Evolutionary conservation across 352 stramenopile genomes (phyloP).

Genomic region (Saprolegnia diclina): DNA sequence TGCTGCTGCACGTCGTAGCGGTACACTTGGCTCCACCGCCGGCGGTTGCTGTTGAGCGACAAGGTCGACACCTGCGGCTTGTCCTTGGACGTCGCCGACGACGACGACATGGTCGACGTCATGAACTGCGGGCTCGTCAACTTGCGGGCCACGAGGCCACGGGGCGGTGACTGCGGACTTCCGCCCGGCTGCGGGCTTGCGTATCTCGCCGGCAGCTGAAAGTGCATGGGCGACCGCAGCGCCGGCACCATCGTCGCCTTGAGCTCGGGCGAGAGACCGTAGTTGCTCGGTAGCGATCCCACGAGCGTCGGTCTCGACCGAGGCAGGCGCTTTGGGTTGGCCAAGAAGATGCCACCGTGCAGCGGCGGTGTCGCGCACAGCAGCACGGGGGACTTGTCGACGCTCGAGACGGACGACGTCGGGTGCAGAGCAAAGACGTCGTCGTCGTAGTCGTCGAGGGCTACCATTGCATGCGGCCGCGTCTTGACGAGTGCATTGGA

Average conservation of each 20-base stretch:
- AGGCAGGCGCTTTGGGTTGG: constrained; percentile 4
- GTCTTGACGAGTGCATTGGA: neutral
- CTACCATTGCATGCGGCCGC: neutral
- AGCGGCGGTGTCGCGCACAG: constrained; percentile 18
- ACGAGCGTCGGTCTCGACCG: neutral
- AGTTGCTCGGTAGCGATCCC: constrained; percentile 4
- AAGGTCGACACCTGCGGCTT: neutral
- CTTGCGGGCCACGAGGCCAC: neutral
- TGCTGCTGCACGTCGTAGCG: constrained; percentile 37
- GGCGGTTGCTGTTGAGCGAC: constrained; percentile 43
- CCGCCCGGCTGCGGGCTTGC: neutral
- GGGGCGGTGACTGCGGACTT: neutral
- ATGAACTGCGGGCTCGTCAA: constrained; percentile 5
- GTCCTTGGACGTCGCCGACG: neutral
- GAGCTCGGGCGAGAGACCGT: constrained; percentile 21
- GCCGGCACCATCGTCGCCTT: neutral
- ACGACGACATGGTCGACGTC: neutral
- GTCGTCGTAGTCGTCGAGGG: constrained; percentile 26
- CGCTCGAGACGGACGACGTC: neutral
- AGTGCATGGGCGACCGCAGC: constrained; percentile 17
- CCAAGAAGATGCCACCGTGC: constrained; percentile 1
- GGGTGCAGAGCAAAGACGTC: constrained; percentile 7
- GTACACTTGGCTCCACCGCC: constrained; percentile 87
- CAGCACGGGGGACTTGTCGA: constrained; percentile 13
- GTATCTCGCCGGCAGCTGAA: neutral